These are phyloP conservation scores for Boletus albobrunnescens DNA, from an alignment of 1,284 basidiomycete species.

Conservation along the genomic window DNA sequence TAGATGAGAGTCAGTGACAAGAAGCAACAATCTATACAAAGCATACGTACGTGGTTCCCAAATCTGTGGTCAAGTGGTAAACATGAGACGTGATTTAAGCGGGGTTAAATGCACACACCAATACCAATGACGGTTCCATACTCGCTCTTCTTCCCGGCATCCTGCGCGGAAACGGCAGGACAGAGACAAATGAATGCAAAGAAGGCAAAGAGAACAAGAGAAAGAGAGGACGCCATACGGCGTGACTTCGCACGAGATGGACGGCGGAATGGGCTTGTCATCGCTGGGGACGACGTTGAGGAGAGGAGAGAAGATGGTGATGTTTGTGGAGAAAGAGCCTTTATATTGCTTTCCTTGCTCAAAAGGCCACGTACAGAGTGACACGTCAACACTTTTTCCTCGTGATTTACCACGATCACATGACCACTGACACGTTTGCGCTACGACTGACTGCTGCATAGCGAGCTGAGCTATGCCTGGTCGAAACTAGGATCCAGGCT, in stretches of 20 bases:
- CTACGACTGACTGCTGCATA: too few species aligned
- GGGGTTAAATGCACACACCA: constrained; percentile 50
- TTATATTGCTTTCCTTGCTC: constrained; percentile 23
- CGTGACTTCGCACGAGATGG: constrained; percentile 58
- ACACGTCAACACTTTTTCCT: constrained; percentile 32
- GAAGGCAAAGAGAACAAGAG: constrained; percentile 60
- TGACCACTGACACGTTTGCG: constrained; percentile 9
- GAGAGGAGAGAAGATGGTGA: constrained; percentile 1
- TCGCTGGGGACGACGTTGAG: constrained; percentile 26
- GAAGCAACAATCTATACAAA: background rate
- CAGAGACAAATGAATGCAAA: constrained; percentile 62
- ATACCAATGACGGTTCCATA: constrained; percentile 96
- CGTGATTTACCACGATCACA: constrained; percentile 29
- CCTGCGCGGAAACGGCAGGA: constrained; percentile 57
- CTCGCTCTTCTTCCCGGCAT: constrained; percentile 47
- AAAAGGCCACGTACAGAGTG: constrained; percentile 30
- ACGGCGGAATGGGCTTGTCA: constrained; percentile 39
- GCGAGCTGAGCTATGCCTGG: too few species aligned
- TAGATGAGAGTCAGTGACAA: constrained; percentile 18
- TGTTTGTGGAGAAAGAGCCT: constrained; percentile 6
- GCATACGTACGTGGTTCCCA: constrained; percentile 69
- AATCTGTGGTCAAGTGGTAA: constrained; percentile 46
- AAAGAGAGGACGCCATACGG: constrained; percentile 60
- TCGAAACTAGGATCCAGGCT: too few species aligned
- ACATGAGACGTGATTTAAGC: background rate